These are phyloP conservation scores for Globisporangium barbulae DNA, from an alignment of 352 stramenopile genomes.

Conservation along the genomic window DNA sequence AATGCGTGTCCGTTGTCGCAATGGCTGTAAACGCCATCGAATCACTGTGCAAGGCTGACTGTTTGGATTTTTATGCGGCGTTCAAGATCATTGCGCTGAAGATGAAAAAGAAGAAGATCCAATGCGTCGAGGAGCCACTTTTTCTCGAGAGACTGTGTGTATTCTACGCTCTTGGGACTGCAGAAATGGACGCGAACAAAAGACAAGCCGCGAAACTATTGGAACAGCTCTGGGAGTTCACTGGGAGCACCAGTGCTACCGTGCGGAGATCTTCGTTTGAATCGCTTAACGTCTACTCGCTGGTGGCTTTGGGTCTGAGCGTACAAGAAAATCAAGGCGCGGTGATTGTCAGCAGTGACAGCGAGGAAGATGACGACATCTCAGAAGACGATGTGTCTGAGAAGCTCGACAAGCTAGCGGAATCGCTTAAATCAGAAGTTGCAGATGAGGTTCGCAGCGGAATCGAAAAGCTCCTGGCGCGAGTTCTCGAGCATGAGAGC, in stretches of 20 bases:
- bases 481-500: constrained; percentile 43
- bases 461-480: constrained; percentile 34
- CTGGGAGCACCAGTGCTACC: constrained; percentile 24
- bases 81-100: constrained; percentile 77
- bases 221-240: constrained; percentile 45
- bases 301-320: constrained; percentile 42
- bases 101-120: constrained; percentile 61
- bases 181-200: constrained; percentile 35
- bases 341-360: constrained; percentile 20
- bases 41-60: constrained; percentile 52
- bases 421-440: constrained; percentile 31
- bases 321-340: constrained; percentile 12
- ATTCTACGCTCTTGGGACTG: constrained; percentile 46
- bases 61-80: constrained; percentile 69
- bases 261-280: constrained; percentile 44
- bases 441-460: constrained; percentile 30
- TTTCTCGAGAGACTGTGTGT: constrained; percentile 56
- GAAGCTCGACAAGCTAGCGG: constrained; percentile 44
- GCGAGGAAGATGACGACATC: constrained; percentile 30
- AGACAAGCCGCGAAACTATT: constrained; percentile 46
- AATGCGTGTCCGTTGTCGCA: constrained; percentile 41
- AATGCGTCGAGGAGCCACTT: constrained; percentile 35
- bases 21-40: constrained; percentile 69
- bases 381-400: constrained; percentile 39
- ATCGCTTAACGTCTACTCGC: constrained; percentile 41